Conservation (phyloP, 257 asterid species). For the Verbena officinalis region DNA sequence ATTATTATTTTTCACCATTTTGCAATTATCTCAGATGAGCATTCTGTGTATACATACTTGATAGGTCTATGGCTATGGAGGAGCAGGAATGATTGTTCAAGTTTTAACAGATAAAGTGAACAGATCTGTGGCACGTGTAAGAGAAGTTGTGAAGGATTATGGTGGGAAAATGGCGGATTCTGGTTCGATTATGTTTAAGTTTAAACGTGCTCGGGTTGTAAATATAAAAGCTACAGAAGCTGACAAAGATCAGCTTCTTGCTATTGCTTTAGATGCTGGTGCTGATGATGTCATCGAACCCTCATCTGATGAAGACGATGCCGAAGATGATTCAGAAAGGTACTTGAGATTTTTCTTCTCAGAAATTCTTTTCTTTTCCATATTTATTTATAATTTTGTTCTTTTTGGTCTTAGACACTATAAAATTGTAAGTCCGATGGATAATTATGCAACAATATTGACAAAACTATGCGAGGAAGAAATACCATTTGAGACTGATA, state of each 20-base stretch:
- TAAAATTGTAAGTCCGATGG: conserved; percentile 72
- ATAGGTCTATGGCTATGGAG: conserved; percentile 95
- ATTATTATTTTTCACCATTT: conserved; percentile 4
- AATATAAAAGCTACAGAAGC: conserved; percentile 63
- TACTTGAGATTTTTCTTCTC: conserved; percentile 7
- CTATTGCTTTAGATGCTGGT: conserved; percentile 87
- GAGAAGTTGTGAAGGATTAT: conserved; percentile 70
- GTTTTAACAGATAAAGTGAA: conserved; percentile 84
- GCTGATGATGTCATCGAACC: conserved; percentile 93
- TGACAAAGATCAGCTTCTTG: conserved; percentile 70
- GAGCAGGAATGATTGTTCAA: conserved; percentile 84
- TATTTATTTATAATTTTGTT: not conserved
- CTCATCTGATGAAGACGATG: conserved; percentile 54
- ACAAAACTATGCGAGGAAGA: conserved; percentile 75
- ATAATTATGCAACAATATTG: conserved; percentile 63
- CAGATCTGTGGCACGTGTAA: conserved; percentile 75
- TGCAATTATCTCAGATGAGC: not conserved
- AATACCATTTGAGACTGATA: conserved; percentile 74
- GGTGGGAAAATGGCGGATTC: conserved; percentile 97
- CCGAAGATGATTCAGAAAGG: conserved; percentile 79
- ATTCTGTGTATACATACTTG: conserved; percentile 10
- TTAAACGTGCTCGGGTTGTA: conserved; percentile 75
- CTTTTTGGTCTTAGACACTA: conserved; percentile 46
- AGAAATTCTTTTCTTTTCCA: not conserved
- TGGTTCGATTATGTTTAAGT: conserved; percentile 92